phyloP scores from a whole-genome alignment of 192 early-diverging fungal genomes.

The Phlyctochytrium arcticum region DNA sequence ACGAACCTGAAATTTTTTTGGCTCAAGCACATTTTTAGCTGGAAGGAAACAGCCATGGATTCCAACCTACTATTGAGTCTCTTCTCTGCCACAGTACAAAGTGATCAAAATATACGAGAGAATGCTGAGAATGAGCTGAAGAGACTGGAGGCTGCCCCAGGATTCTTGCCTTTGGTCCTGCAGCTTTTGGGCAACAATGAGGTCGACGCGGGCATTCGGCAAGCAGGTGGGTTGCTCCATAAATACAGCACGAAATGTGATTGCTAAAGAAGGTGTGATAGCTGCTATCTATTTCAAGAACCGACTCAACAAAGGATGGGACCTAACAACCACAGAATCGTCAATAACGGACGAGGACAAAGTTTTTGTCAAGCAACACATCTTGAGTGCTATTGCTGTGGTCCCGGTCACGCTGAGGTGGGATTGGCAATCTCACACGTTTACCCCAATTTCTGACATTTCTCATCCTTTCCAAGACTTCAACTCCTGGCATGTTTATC shows the following conservation, averaged over 20 bases:
- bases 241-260: background rate
- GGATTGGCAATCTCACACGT: background rate
- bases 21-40: too few species aligned
- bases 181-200: conserved; percentile 27
- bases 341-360: conserved; percentile 49
- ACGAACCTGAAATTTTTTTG: too few species aligned
- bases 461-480: conserved; percentile 9
- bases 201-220: conserved; percentile 25
- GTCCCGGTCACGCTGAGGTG: conserved; percentile 71
- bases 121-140: conserved; percentile 79
- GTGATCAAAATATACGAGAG: conserved; percentile 74
- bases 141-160: conserved; percentile 54
- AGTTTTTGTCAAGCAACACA: conserved; percentile 61
- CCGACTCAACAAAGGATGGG: conserved; percentile 69
- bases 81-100: conserved; percentile 74
- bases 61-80: conserved; percentile 56
- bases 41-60: too few species aligned
- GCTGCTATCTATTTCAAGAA: conserved; percentile 91
- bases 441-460: background rate
- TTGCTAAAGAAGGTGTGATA: conserved; percentile 12
- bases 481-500: conserved; percentile 78
- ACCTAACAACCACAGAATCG: conserved; percentile 30
- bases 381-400: conserved; percentile 70
- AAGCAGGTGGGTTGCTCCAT: conserved; percentile 30
- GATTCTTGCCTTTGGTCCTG: conserved; percentile 48